These are phyloP conservation scores for Melampsora larici-populina DNA, from an alignment of 1,284 basidiomycete genomes.

Conservation along the genomic window DNA sequence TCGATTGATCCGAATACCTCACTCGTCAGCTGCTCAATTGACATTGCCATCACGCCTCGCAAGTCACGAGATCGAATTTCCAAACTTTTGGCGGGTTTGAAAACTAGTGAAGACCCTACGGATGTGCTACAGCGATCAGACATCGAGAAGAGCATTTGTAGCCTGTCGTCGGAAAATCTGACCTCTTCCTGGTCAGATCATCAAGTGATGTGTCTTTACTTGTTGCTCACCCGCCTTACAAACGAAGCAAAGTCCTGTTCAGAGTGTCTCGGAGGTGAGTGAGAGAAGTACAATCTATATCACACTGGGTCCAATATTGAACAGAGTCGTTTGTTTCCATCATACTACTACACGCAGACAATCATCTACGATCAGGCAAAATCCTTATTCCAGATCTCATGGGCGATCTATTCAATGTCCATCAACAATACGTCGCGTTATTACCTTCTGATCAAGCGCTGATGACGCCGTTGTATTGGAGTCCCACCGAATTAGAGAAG, in stretches of 20 bases:
- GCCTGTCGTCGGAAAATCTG: not conserved
- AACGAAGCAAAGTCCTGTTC: not conserved
- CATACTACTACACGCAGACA: not conserved
- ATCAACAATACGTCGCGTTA: conserved; percentile 19
- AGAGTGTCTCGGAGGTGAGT: not conserved
- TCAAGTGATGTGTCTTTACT: conserved; percentile 22
- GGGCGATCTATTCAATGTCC: conserved; percentile 18
- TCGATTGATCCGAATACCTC: not conserved
- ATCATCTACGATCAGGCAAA: not conserved
- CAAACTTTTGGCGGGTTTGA: not conserved
- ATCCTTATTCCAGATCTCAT: not conserved
- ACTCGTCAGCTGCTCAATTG: conserved; percentile 18
- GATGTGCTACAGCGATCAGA: not conserved
- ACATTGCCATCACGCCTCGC: conserved; percentile 17
- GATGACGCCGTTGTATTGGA: conserved; percentile 36
- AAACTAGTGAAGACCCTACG: not conserved
- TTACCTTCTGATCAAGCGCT: conserved; percentile 5
- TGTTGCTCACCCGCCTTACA: conserved; percentile 23
- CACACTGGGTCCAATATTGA: not conserved
- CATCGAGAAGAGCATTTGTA: not conserved
- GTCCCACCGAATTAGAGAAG: conserved; percentile 1
- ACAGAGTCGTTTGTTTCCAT: not conserved
- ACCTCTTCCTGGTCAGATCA: conserved; percentile 8
- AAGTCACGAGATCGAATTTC: not conserved
- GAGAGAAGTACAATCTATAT: not conserved